A percentile compares a stretch with the other conserved stretches of the same genome.
These are phyloP conservation scores for Beauveria brongniartii DNA, from an alignment of 2,329 filamentous ascomycete genomes.

Conservation along the genomic window DNA sequence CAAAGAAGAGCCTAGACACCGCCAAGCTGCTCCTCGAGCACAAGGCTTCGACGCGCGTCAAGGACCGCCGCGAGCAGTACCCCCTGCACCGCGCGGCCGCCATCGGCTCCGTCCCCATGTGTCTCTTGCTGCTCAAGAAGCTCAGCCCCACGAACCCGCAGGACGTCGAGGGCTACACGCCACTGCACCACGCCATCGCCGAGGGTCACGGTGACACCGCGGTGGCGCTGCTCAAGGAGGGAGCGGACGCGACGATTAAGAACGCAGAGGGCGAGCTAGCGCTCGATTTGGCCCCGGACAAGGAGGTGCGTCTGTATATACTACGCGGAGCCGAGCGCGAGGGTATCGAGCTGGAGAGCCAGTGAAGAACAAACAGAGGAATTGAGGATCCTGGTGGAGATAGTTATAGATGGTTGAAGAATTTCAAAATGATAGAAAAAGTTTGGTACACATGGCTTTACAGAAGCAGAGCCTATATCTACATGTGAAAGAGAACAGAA, in stretches of 20 bases:
- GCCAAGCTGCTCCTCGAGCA: slow-evolving; percentile 68
- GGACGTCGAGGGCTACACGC: slow-evolving; percentile 76
- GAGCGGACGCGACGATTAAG: slow-evolving; percentile 73
- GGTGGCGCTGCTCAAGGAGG: slow-evolving; percentile 71
- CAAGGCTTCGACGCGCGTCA: slow-evolving; percentile 70
- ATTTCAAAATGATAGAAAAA: not conserved
- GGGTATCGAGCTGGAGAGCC: slow-evolving; percentile 54
- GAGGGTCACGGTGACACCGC: slow-evolving; percentile 78
- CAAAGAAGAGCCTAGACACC: slow-evolving; percentile 78
- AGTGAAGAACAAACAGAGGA: not conserved
- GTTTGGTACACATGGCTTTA: not conserved
- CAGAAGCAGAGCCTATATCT: not conserved
- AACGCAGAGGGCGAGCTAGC: slow-evolving; percentile 64
- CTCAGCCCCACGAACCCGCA: slow-evolving; percentile 75
- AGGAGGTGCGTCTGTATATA: slow-evolving; percentile 67
- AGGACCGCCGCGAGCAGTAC: slow-evolving; percentile 82
- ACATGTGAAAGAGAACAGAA: not conserved
- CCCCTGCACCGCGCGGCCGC: slow-evolving; percentile 88
- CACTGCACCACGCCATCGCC: slow-evolving; percentile 79
- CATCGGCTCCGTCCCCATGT: slow-evolving; percentile 79
- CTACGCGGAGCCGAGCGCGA: slow-evolving; percentile 72
- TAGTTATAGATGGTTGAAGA: not conserved
- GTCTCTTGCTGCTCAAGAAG: slow-evolving; percentile 68
- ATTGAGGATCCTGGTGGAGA: no score
- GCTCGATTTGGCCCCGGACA: slow-evolving; percentile 78